Evolutionary conservation across 1,139 yeast genomes (phyloP), one percentile per base, ranked within the genome.

Genomic region (Geotrichum carabidarum): DNA sequence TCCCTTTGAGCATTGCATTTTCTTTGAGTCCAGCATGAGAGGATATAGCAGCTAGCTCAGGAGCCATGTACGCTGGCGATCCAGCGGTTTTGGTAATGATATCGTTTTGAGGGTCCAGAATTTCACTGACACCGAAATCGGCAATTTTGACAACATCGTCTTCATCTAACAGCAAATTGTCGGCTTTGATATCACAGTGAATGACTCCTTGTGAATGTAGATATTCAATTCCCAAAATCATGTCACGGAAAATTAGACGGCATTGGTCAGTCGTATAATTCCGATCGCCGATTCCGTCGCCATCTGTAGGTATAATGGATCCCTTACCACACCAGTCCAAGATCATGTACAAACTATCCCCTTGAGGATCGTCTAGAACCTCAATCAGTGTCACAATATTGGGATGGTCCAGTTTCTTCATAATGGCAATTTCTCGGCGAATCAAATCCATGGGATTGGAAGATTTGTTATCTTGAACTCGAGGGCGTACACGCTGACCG

Each of bases 151-250:
- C 95, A 12, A 82, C 79, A 57, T 85, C 83, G 62, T 86, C 86
- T 11, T 80, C 78, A 37, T 86, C 79, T 1, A 91, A 83, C 53
- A 93, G 74, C 50, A 93, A 73, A 66, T 93, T 93, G 12, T 96
- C 97, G 1, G 98, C 96, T 68, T 93, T 93, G 59, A 93, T 91
- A 69, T 93, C 99, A 58, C 98, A 79, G 70, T 93, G 99, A 15
- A 93, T 86, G 48, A 93, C 88, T 1, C 97, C 98, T 67, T 89
- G 96, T 58, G 86, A 78, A 71, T 93, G 99, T 60, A 93, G 71
- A 70, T 91, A 93, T 69, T 93, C 98, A 44, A 93, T 75, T 0
- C 97, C 99, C 35, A 89, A 75, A 8, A 93, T 77, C 51, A 93
- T 90, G 64, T 93, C 97, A 59, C 96, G 77, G 64, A 93, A 85